A percentile compares a stretch with the other conserved stretches of the same genome.
Evolutionary conservation across 1,284 basidiomycete species (phyloP).

Genomic region (Phlebopus sp.): DNA sequence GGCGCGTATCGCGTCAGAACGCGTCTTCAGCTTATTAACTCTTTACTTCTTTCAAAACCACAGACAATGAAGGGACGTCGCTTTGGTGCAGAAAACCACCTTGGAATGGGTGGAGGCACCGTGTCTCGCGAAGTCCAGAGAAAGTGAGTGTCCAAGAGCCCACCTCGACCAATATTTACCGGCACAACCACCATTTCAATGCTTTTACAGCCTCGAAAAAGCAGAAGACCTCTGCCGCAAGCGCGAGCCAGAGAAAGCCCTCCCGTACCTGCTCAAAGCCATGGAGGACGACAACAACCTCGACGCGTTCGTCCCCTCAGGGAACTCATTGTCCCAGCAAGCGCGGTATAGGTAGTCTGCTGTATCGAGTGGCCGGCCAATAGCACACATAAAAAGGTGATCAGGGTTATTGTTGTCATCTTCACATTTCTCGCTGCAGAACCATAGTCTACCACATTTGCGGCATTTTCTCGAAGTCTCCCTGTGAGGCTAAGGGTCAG

Average conservation of each 20-base stretch:
- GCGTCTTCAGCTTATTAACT: too few relatives aligned
- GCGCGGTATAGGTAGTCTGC: neutral
- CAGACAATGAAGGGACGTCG: conserved; percentile 10
- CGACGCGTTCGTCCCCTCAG: conserved; percentile 24
- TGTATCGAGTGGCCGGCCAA: conserved; percentile 1
- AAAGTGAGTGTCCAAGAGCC: conserved; percentile 18
- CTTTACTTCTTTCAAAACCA: neutral
- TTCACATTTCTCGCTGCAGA: neutral
- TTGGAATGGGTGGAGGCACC: conserved; percentile 20
- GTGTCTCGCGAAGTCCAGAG: conserved; percentile 24
- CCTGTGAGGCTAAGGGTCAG: conserved; percentile 11
- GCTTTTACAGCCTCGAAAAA: conserved; percentile 24
- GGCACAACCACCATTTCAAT: neutral
- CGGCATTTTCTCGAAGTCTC: conserved; percentile 1
- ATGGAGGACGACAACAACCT: conserved; percentile 31
- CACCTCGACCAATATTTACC: neutral
- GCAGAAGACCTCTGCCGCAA: conserved; percentile 28
- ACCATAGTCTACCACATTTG: neutral
- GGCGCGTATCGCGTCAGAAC: too few relatives aligned
- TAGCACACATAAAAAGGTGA: neutral
- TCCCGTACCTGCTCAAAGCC: conserved; percentile 27
- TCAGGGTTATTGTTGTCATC: neutral
- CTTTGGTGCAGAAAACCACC: conserved; percentile 16
- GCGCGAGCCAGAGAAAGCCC: conserved; percentile 23
- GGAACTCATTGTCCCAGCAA: neutral